phyloP scores from a whole-genome alignment of 371 early-diverging fungal species.

The Mucor ambiguus region DNA sequence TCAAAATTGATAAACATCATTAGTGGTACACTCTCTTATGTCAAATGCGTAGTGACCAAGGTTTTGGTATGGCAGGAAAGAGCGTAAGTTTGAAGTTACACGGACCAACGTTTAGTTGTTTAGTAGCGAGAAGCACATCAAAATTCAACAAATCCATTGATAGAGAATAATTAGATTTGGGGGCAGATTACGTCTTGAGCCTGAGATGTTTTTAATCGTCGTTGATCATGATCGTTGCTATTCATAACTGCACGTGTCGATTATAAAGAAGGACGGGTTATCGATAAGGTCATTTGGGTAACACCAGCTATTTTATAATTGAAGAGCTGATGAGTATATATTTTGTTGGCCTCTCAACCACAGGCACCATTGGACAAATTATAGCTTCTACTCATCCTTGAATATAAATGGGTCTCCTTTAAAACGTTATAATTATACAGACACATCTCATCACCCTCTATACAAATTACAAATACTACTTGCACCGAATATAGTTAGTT shows the following conservation, averaged over 20 bases:
- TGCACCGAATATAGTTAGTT: not conserved
- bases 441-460: not conserved
- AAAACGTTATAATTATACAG: not conserved
- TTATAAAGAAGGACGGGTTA: not conserved
- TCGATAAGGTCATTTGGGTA: slow-evolving; percentile 5
- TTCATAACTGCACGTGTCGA: not conserved
- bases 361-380: not conserved
- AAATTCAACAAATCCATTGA: not conserved
- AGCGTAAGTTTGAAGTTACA: not conserved
- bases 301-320: not conserved
- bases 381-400: not conserved
- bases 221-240: not conserved
- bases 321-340: not conserved
- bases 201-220: not conserved
- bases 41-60: no score
- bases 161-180: not conserved
- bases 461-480: not conserved
- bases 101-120: not conserved
- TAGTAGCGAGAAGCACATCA: not conserved
- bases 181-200: not conserved
- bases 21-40: no score
- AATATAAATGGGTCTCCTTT: not conserved
- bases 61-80: no score
- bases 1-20: no score
- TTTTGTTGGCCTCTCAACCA: not conserved